A percentile compares a stretch with the other conserved stretches of the same genome.
phyloP scores from a whole-genome alignment of 257 asterid species.

The Solanum etuberosum region DNA sequence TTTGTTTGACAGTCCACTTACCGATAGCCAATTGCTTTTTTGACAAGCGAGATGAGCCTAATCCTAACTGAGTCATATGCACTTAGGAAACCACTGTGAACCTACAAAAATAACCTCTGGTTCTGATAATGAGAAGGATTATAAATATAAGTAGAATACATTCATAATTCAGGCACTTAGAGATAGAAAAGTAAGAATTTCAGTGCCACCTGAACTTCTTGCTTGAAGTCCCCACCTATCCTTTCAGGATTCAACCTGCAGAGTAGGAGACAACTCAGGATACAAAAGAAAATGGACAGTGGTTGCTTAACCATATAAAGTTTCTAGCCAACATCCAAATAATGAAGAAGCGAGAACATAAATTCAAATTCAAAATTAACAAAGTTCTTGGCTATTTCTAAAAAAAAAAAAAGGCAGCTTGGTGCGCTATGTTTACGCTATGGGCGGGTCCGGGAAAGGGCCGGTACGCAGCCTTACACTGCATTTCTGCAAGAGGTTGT shows the following conservation, averaged over 20 bases:
- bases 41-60: slow-evolving; percentile 66
- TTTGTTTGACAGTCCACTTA: slow-evolving; percentile 15
- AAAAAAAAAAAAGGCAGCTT: neutral
- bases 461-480: neutral
- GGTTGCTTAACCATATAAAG: neutral
- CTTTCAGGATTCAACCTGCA: slow-evolving; percentile 94
- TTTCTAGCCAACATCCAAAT: neutral
- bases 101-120: slow-evolving; percentile 37
- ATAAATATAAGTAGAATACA: neutral
- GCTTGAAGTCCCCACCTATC: slow-evolving; percentile 85
- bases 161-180: neutral
- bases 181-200: neutral
- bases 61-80: slow-evolving; percentile 95
- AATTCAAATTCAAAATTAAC: neutral
- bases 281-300: neutral
- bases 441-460: neutral
- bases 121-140: neutral
- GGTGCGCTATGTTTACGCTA: neutral
- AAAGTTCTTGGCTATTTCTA: neutral
- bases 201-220: slow-evolving; percentile 67
- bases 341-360: neutral
- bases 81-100: slow-evolving; percentile 84
- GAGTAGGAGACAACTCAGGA: slow-evolving; percentile 18
- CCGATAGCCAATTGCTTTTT: slow-evolving; percentile 69
- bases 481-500: neutral